Conservation (phyloP, 2,329 filamentous ascomycete genomes). For the Aspergillus arachidicola region DNA sequence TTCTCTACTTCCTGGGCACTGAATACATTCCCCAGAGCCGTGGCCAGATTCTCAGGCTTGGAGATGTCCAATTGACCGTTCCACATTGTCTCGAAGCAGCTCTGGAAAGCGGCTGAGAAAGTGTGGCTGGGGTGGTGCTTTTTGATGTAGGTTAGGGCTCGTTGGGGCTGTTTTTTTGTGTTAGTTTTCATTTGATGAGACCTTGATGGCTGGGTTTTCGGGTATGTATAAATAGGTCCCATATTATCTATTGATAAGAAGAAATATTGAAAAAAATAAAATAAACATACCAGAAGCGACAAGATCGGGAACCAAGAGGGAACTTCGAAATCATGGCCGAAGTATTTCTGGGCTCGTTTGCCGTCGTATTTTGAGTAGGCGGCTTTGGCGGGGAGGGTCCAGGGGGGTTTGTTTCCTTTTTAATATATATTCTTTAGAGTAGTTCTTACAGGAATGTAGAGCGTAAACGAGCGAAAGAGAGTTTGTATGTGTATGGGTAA, state of each 20-base stretch:
- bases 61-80: slow-evolving; percentile 61
- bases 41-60: slow-evolving; percentile 56
- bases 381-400: slow-evolving; percentile 69
- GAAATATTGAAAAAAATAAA: slow-evolving; percentile 28
- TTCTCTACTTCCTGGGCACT: slow-evolving; percentile 51
- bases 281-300: slow-evolving; percentile 52
- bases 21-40: slow-evolving; percentile 35
- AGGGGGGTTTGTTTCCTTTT: slow-evolving; percentile 75
- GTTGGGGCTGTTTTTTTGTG: slow-evolving; percentile 55
- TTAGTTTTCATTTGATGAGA: neutral
- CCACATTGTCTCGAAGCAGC: slow-evolving; percentile 66
- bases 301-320: slow-evolving; percentile 59
- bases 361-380: slow-evolving; percentile 57
- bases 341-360: slow-evolving; percentile 54
- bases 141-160: slow-evolving; percentile 69
- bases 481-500: neutral
- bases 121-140: slow-evolving; percentile 51
- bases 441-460: neutral
- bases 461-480: neutral
- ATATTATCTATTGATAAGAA: neutral
- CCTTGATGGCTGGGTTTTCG: neutral
- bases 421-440: neutral
- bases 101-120: slow-evolving; percentile 58
- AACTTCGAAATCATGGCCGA: slow-evolving; percentile 45
- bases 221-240: neutral